Evolutionary conservation across 2,329 filamentous ascomycete species (phyloP).

Genomic region (Alternaria ethzedia): DNA sequence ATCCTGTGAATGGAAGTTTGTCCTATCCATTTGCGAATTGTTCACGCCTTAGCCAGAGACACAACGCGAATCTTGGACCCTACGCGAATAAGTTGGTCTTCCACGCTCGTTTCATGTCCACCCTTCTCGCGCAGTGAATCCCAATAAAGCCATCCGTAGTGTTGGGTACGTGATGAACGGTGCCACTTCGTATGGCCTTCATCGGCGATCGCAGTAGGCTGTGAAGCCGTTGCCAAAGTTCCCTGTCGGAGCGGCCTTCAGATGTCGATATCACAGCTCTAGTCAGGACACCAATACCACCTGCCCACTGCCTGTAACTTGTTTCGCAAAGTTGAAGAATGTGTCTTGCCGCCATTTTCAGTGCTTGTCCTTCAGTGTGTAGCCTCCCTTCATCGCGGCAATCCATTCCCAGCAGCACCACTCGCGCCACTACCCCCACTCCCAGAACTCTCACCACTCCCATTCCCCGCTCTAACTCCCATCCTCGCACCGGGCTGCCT

Average conservation of each 20-base stretch:
- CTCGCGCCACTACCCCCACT: conserved; percentile 20
- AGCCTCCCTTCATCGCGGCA: conserved; percentile 35
- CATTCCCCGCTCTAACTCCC: conserved; percentile 13
- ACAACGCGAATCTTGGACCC: background rate
- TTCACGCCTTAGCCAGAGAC: background rate
- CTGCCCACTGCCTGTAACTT: background rate
- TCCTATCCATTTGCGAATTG: background rate
- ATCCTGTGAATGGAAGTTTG: background rate
- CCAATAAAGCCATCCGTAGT: background rate
- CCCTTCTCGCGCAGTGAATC: background rate
- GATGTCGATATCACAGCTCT: background rate
- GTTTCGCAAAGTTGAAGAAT: background rate
- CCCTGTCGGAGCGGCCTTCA: background rate
- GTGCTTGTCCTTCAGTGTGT: accelerated
- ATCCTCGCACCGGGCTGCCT: conserved; percentile 38
- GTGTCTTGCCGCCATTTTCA: background rate
- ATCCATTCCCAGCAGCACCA: conserved; percentile 36
- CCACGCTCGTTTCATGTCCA: background rate
- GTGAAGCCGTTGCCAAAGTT: background rate
- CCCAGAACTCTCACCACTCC: conserved; percentile 8
- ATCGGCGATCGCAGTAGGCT: background rate
- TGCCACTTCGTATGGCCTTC: background rate
- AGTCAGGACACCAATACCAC: background rate
- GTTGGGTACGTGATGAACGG: background rate
- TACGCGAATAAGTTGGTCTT: background rate